Evolutionary conservation across 805 yeast species (phyloP).

Genomic region (Metschnikowia noctiluminum): DNA sequence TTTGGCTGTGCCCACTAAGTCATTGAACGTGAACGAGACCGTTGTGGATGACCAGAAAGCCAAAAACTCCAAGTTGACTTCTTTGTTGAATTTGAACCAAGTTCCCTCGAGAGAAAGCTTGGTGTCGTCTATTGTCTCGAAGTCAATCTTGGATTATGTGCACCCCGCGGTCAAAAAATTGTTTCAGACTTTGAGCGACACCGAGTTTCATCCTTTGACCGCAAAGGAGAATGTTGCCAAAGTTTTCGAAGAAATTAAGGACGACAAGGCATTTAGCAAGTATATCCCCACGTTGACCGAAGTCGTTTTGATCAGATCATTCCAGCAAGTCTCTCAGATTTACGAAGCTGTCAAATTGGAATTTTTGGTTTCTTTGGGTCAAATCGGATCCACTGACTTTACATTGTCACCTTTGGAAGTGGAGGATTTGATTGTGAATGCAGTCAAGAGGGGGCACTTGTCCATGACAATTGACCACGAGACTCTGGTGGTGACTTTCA

Average conservation of each 20-base stretch:
- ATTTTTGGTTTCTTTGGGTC: constrained; percentile 70
- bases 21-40: constrained; percentile 42
- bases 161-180: constrained; percentile 70
- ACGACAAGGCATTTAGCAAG: constrained; percentile 54
- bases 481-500: constrained; percentile 70
- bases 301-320: constrained; percentile 73
- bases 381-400: constrained; percentile 61
- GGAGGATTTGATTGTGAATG: constrained; percentile 75
- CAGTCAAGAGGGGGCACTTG: constrained; percentile 75
- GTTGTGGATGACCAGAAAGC: constrained; percentile 63
- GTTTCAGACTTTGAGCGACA: constrained; percentile 67
- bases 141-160: constrained; percentile 63
- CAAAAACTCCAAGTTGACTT: constrained; percentile 71
- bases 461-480: constrained; percentile 81
- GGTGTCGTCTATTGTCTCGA: constrained; percentile 60
- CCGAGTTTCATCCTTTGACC: constrained; percentile 77
- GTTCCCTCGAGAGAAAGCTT: constrained; percentile 80
- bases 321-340: constrained; percentile 80
- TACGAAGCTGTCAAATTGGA: constrained; percentile 79
- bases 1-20: constrained; percentile 69
- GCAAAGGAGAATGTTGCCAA: constrained; percentile 59
- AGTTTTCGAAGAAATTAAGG: constrained; percentile 57
- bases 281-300: constrained; percentile 75
- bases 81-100: constrained; percentile 72
- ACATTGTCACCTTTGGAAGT: constrained; percentile 62